Base-by-base conservation (phyloP, 768 basidiomycete genomes). In the Macrolepiota fuliginosa region DNA sequence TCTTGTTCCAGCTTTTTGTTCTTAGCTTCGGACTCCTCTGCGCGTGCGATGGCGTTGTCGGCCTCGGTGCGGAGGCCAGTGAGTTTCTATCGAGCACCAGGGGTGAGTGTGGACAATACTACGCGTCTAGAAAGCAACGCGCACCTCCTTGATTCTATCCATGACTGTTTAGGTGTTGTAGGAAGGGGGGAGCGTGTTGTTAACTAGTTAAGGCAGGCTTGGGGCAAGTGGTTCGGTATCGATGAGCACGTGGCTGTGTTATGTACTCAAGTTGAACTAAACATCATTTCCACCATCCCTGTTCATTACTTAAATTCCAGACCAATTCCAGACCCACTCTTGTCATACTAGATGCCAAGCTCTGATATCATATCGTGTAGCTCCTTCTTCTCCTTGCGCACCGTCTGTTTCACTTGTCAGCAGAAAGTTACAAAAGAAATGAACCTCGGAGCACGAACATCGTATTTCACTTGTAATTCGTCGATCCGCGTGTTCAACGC, bases 1-100 rank as follows among this genome's bases (percentile, higher is more conserved):
- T 73, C 63, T 71, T 93, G 92, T 69, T 94, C 87, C 63, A 78
- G 74, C 67, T 81, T 79, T 84, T 95, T 96, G 80, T 84, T 86
- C 81, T 91, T 88, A 3, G 77, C 79, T 73, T 98, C 96, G 11
- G 94, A 92, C 12, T 76, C 81, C 69, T 99, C 97, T 35, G 96
- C 97, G 59, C 97, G 92, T 25, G 75, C 72, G 59, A 90, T 76
- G 45, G 94, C 90, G 54, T 69, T 70, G 73, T 99, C 97, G 56
- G 93, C 94, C 79, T 98, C 96, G 39, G 73, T 71, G 64, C 94
- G 93, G 67, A 98, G 86, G 47, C 77, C 64, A 70, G 74, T 82
- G 77, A 98, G 79, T 89, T 87, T 91, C 91, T 92, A 64, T 2
- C 24, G 46, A 54, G 1, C 25, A 49, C 9, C 10, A 3, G 27